Evolutionary conservation across 2,329 filamentous ascomycete species (phyloP).

Genomic region (Alternaria sp.): DNA sequence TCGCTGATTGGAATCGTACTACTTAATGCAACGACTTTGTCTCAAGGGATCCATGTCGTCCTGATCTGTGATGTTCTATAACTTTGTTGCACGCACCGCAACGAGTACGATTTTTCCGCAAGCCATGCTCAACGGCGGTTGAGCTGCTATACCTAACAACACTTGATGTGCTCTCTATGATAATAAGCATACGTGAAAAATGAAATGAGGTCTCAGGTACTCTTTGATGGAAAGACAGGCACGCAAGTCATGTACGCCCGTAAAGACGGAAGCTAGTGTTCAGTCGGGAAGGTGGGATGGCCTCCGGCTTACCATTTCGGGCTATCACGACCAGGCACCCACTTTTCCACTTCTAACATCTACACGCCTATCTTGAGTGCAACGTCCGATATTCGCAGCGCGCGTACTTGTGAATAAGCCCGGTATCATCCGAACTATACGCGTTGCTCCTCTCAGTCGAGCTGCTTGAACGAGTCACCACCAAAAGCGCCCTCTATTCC

Average conservation of each 20-base stretch:
- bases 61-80: too few relatives aligned
- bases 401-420: background rate
- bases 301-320: constrained; percentile 21
- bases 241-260: background rate
- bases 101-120: background rate
- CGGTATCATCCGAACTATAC: background rate
- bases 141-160: background rate
- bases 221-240: background rate
- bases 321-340: constrained; percentile 1
- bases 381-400: constrained; percentile 6
- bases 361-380: constrained; percentile 3
- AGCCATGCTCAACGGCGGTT: background rate
- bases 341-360: constrained; percentile 1
- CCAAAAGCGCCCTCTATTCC: background rate
- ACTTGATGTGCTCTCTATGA: background rate
- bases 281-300: constrained; percentile 11
- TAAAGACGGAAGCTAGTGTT: background rate
- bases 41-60: background rate
- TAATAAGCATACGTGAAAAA: background rate
- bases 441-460: background rate
- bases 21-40: background rate
- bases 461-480: background rate
- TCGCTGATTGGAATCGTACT: background rate
- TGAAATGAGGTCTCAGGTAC: background rate
- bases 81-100: background rate